Evolutionary conservation across 1,139 yeast genomes (phyloP).

Genomic region (Taiozyma sp.): DNA sequence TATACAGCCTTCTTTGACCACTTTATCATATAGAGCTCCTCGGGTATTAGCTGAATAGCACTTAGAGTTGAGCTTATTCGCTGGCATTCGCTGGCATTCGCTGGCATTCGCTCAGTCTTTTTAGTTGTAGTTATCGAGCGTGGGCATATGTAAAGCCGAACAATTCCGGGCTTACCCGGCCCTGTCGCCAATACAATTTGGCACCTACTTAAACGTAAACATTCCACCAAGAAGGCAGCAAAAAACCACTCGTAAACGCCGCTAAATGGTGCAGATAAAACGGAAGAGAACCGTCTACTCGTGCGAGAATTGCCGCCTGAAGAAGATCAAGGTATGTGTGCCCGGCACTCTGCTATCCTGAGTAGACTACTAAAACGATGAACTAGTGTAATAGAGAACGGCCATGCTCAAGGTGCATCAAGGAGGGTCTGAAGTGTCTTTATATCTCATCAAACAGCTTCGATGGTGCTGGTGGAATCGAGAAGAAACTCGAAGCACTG

Average conservation of each 20-base stretch:
- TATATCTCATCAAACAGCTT: background rate
- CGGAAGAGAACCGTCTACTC: slow-evolving; percentile 7
- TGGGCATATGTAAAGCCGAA: background rate
- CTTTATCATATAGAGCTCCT: no score
- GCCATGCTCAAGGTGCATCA: background rate
- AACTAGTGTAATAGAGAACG: slow-evolving; percentile 4
- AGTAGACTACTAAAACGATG: background rate
- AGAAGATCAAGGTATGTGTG: slow-evolving; percentile 3
- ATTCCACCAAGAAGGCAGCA: background rate
- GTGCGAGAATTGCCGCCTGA: slow-evolving; percentile 7
- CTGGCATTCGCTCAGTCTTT: no score
- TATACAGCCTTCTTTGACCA: no score
- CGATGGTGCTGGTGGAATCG: background rate
- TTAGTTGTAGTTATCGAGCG: no score
- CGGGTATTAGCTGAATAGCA: no score
- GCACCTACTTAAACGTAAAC: background rate
- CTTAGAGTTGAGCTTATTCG: no score
- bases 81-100: no score
- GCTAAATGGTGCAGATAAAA: background rate
- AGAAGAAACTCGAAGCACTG: background rate
- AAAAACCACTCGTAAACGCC: background rate
- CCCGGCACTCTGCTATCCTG: background rate
- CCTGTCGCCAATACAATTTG: background rate
- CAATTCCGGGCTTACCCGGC: background rate
- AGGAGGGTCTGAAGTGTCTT: background rate